Evolutionary conservation across 2,329 filamentous ascomycete species (phyloP).

Genomic region (Sarocladiaceae sp.): DNA sequence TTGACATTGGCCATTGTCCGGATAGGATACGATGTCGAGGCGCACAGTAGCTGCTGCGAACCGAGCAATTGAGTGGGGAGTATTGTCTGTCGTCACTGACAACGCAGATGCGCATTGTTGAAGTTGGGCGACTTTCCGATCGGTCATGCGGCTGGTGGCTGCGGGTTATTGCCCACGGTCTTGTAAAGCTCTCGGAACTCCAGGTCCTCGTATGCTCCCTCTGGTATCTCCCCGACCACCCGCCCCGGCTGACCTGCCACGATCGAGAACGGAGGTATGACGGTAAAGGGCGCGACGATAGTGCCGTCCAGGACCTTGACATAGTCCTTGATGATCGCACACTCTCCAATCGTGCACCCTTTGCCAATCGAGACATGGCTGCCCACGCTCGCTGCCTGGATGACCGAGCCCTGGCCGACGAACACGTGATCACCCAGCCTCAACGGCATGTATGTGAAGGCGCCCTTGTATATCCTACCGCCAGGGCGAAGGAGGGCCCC

Average conservation of each 20-base stretch:
- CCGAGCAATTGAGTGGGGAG: too few species aligned
- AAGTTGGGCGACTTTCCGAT: too few species aligned
- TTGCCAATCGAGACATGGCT: constrained; percentile 81
- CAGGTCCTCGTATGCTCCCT: constrained; percentile 55
- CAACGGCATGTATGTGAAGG: constrained; percentile 77
- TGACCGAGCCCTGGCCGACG: constrained; percentile 65
- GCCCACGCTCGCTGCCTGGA: constrained; percentile 78
- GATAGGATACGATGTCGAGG: too few species aligned
- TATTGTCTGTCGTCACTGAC: too few species aligned
- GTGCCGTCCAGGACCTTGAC: constrained; percentile 80
- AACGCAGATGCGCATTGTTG: too few species aligned
- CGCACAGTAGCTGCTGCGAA: too few species aligned
- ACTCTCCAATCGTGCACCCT: constrained; percentile 71
- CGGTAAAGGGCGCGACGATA: constrained; percentile 80
- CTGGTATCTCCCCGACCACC: constrained; percentile 74
- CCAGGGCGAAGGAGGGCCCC: constrained; percentile 77
- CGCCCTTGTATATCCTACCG: constrained; percentile 71
- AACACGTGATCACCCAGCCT: constrained; percentile 90
- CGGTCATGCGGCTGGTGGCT: constrained; percentile 22
- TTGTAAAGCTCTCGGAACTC: constrained; percentile 60
- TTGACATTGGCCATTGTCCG: too few species aligned
- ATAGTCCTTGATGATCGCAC: constrained; percentile 90
- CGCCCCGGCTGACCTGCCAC: constrained; percentile 78
- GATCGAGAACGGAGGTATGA: constrained; percentile 85
- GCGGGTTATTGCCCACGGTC: constrained; percentile 52